Evolutionary conservation across 108 stramenopile genomes (phyloP), one percentile per base, ranked within the genome.

Genomic region (Nitzschia sp.): DNA sequence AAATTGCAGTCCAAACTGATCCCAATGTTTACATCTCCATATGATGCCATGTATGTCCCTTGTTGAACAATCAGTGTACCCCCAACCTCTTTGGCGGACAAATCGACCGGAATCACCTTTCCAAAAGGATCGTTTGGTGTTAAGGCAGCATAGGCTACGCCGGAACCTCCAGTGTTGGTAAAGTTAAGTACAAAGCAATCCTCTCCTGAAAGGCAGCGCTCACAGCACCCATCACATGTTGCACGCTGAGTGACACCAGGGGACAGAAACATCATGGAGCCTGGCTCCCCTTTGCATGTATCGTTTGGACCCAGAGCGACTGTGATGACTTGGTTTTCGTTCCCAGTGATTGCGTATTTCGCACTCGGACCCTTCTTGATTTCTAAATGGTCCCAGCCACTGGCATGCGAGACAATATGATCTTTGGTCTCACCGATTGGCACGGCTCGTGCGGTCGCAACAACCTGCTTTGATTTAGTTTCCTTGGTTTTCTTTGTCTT

Each of bases 61-160:
- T 75, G 75, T 54, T 86, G 77, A 32, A 73, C 73, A 33, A 79
- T 75, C 27, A 84, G 38, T 1, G 6, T 21, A 15, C 76, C 85
- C 5, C 66, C 64, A 18, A 82, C 79, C 15, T 63, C 36, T 0
- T 60, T 36, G 13, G 65, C 45, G 1, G 54, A 53, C 64, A 86
- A 21, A 26, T 81, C 81, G 0, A 84, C 68, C 0, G 85, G 85
- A 21, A 86, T 59, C 23, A 86, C 82, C 68, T 86, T 86, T 42
- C 80, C 77, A 32, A 68, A 53, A 4, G 85, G 85, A n/a, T 68
- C 63, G 55, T 74, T 81, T 15, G 85, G 80, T 17, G 78, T 74
- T 49, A 86, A 35, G 8, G 72, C 82, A 25, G 72, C 78, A 53
- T 76, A 85, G 17, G 42, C 74, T 6, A 47, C 54, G 33, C 49